Evolutionary conservation across 768 basidiomycete species (phyloP), one percentile per base, ranked within the genome.

Genomic region (Rhodotorula babjevae): DNA sequence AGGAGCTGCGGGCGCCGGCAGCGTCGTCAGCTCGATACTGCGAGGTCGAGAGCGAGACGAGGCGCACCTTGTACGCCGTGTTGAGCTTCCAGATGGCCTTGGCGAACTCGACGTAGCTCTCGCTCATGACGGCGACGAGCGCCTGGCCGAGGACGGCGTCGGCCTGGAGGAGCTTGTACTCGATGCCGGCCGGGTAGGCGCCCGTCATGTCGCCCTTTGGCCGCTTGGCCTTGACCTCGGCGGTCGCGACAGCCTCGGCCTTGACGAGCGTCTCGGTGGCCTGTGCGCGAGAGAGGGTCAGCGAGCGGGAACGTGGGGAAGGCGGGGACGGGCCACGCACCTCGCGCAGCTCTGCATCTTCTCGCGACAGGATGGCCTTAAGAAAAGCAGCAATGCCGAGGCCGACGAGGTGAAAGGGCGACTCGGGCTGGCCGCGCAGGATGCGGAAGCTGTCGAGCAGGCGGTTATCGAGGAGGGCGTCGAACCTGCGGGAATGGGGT

Each of bases 81-180:
- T 76, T 76, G 53, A 76, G 63, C 65, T 76, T 76, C 57, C 44
- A 76, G 31, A 76, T 25, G n/a, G 71, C 75, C 42, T 59, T 52
- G 29, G 57, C 63, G 53, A 70, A 70, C 56, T 69, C 66, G 16
- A 61, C 42, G 60, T 75, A 75, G 12, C 46, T 56, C 47, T 75
- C 73, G 52, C 33, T 29, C n/a, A 75, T 33, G 29, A 72, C 69
- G 29, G 71, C 64, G 15, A 67, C 49, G 18, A 76, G 68, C 0
- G 75, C 71, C 23, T 63, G 57, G 0, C 65, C 67, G 53, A 76
- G 72, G 18, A 27, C 23, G 4, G 69, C 69, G 53, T 74, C 73
- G 21, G 60, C 69, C 15, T 29, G 29, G 14, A 74, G 40, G 7
- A 74, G 65, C 65, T 76, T 76, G 68, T 61, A 69, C 40, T 69